Conservation (phyloP, 805 yeast species). For the Priceomyces medius region DNA sequence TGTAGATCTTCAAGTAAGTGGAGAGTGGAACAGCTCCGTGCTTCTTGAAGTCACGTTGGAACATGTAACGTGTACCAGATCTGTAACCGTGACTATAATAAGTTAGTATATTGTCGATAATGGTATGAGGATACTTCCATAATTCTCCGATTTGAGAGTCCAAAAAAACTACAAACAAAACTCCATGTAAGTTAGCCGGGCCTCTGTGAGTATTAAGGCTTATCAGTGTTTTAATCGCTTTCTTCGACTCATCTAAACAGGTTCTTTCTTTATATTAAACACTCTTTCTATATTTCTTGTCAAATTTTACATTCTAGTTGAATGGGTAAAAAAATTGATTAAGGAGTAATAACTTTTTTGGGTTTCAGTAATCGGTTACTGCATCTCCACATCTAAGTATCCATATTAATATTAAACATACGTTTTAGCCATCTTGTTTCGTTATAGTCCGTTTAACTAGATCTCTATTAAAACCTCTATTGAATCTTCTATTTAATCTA, state of each 20-base stretch:
- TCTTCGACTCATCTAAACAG: no score
- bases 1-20: slow-evolving; percentile 96
- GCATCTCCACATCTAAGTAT: no score
- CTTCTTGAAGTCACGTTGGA: slow-evolving; percentile 99
- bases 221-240: no score
- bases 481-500: neutral
- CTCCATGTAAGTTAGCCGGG: no score
- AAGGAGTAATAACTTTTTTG: no score
- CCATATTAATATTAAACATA: slow-evolving; percentile 2
- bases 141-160: neutral
- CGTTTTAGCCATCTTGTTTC: slow-evolving; percentile 6
- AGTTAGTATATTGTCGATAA: slow-evolving; percentile 22
- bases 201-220: no score
- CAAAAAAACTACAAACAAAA: no score
- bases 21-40: slow-evolving; percentile 95
- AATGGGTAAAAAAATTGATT: no score
- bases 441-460: slow-evolving; percentile 1
- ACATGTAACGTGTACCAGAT: slow-evolving; percentile 99
- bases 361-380: no score
- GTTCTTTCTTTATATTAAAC: no score
- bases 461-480: neutral
- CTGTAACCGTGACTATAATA: slow-evolving; percentile 85
- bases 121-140: neutral
- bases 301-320: no score
- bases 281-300: no score